Conservation (phyloP, 2,329 filamentous ascomycete genomes). For the Pezicula neosporulosa region DNA sequence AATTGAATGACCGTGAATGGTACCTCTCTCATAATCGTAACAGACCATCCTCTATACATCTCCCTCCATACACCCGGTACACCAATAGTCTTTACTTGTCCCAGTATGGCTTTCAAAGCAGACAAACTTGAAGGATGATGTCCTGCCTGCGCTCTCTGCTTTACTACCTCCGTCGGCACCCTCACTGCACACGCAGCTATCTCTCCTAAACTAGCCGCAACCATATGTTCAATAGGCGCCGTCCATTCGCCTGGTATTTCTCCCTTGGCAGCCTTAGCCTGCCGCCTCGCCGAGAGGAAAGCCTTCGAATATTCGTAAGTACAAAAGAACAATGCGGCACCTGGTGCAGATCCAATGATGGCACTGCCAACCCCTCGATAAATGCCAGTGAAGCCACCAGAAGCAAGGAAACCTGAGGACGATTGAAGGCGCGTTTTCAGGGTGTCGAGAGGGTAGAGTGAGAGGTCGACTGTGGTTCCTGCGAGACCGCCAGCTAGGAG, state of each 20-base stretch:
- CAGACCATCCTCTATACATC: constrained; percentile 86
- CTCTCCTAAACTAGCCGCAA: constrained; percentile 82
- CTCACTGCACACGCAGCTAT: constrained; percentile 87
- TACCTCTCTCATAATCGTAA: constrained; percentile 93
- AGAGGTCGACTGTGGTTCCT: constrained; percentile 93
- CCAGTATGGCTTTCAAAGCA: constrained; percentile 68
- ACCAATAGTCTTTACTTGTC: constrained; percentile 38
- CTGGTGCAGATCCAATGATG: constrained; percentile 86
- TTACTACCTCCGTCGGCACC: constrained; percentile 94
- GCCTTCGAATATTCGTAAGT: constrained; percentile 80
- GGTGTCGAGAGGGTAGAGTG: constrained; percentile 96
- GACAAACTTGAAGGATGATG: constrained; percentile 68
- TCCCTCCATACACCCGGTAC: constrained; percentile 68
- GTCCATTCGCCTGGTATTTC: constrained; percentile 23
- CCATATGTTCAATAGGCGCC: constrained; percentile 63
- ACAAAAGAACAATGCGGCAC: constrained; percentile 95
- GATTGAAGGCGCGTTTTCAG: constrained; percentile 97
- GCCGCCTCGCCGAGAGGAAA: constrained; percentile 35
- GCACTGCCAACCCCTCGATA: constrained; percentile 91
- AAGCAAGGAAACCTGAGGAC: constrained; percentile 69
- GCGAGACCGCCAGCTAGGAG: constrained; percentile 83
- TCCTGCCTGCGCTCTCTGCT: constrained; percentile 90
- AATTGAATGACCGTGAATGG: constrained; percentile 98
- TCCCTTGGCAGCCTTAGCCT: constrained; percentile 20
- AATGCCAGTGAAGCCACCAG: constrained; percentile 85